These are phyloP conservation scores for Flammula alnicola DNA, from an alignment of 1,284 basidiomycete genomes.

Conservation along the genomic window DNA sequence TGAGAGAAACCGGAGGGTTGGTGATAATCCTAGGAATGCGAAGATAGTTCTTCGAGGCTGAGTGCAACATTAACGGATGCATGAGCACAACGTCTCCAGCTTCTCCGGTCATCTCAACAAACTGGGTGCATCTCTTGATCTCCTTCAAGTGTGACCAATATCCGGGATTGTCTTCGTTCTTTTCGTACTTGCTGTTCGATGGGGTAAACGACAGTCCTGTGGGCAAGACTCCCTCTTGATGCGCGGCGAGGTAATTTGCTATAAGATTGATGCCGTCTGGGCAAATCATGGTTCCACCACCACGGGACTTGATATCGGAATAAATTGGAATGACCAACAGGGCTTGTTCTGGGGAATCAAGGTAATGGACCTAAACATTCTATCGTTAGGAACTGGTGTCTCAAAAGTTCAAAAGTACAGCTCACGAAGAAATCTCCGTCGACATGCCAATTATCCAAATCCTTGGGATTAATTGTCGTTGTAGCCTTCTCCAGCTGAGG, in stretches of 20 bases:
- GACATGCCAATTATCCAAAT: constrained; percentile 66
- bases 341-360: constrained; percentile 66
- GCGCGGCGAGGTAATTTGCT: constrained; percentile 56
- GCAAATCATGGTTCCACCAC: constrained; percentile 61
- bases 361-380: constrained; percentile 61
- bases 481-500: constrained; percentile 42
- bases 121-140: constrained; percentile 47
- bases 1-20: constrained; percentile 61
- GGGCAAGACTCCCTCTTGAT: constrained; percentile 60
- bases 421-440: constrained; percentile 66
- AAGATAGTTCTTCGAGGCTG: constrained; percentile 62
- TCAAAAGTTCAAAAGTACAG: no score
- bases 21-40: constrained; percentile 61
- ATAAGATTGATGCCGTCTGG: constrained; percentile 56
- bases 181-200: constrained; percentile 40
- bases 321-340: constrained; percentile 64
- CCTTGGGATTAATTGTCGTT: constrained; percentile 39
- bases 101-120: constrained; percentile 61
- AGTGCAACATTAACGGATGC: constrained; percentile 68
- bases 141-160: constrained; percentile 49
- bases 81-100: constrained; percentile 64
- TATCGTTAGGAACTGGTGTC: no score
- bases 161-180: constrained; percentile 43
- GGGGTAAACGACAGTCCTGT: constrained; percentile 50
- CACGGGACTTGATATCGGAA: constrained; percentile 53